Conservation (phyloP, 2,329 filamentous ascomycete genomes). For the Aureobasidium musti region DNA sequence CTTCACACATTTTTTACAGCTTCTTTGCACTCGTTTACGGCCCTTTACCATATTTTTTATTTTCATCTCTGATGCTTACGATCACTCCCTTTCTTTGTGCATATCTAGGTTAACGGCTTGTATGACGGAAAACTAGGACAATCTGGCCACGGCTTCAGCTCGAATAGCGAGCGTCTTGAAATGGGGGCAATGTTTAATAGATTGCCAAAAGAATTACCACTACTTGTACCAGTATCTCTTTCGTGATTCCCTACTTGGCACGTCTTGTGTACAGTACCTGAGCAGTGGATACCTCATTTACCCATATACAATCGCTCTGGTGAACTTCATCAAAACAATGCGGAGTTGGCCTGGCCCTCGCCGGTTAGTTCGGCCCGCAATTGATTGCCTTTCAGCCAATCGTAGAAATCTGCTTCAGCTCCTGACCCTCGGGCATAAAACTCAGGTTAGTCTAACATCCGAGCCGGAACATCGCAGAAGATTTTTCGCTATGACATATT, state of each 20-base stretch:
- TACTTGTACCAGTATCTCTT: background rate
- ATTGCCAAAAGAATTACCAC: constrained; percentile 22
- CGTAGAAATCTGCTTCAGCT: background rate
- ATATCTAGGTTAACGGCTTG: constrained; percentile 24
- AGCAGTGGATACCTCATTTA: constrained; percentile 2
- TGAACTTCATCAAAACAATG: constrained; percentile 17
- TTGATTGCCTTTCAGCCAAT: constrained; percentile 3
- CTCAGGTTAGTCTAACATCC: background rate
- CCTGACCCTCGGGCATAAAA: background rate
- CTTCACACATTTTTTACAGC: constrained; percentile 23
- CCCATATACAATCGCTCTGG: background rate
- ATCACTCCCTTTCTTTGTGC: constrained; percentile 29
- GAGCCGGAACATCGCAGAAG: background rate
- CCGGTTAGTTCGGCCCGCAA: background rate
- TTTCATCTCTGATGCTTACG: constrained; percentile 20
- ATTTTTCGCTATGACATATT: background rate
- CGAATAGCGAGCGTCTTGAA: constrained; percentile 25
- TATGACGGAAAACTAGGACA: constrained; percentile 21
- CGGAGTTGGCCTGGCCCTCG: background rate
- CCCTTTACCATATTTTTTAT: constrained; percentile 22
- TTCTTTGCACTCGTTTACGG: constrained; percentile 27
- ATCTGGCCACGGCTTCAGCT: constrained; percentile 22
- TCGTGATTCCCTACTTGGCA: background rate
- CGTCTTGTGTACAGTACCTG: constrained; percentile 11
- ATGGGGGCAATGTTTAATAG: constrained; percentile 28